Conservation (phyloP, 2,329 filamentous ascomycete genomes). For the Tolypocladium sp. region DNA sequence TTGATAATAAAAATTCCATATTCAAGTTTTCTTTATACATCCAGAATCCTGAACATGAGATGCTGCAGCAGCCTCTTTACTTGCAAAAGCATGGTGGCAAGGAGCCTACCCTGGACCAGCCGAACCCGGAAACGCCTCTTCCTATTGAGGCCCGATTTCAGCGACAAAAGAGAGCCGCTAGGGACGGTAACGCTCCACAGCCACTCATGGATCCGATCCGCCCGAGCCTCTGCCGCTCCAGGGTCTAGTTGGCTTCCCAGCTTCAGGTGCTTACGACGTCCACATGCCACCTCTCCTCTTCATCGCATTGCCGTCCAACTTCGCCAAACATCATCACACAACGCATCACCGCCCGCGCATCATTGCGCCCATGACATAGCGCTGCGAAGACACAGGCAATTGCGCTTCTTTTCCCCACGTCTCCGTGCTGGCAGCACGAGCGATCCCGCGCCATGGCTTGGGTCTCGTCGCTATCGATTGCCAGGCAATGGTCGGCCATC, state of each 20-base stretch:
- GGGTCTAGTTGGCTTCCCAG: too few relatives aligned
- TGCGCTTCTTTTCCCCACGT: neutral
- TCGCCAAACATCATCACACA: neutral
- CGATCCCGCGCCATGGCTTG: slow-evolving; percentile 4
- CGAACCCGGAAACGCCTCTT: neutral
- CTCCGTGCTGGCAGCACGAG: slow-evolving; percentile 1
- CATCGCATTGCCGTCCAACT: neutral
- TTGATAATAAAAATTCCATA: too few relatives aligned
- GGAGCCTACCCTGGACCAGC: neutral
- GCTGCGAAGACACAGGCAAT: neutral
- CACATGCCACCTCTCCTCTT: neutral
- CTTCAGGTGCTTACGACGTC: neutral
- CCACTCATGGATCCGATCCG: neutral
- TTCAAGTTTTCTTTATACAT: too few relatives aligned
- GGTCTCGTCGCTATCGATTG: slow-evolving; percentile 1
- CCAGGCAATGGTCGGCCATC: slow-evolving; percentile 18
- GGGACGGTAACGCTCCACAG: neutral
- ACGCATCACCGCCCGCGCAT: neutral
- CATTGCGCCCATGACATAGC: neutral
- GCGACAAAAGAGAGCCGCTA: neutral
- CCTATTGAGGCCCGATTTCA: neutral
- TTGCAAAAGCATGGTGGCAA: neutral
- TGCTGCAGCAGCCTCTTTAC: neutral
- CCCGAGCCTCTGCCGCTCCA: neutral
- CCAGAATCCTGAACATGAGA: too few relatives aligned